Evolutionary conservation across 306 rosid genomes (phyloP).

Genomic region (Dryas octopetala): DNA sequence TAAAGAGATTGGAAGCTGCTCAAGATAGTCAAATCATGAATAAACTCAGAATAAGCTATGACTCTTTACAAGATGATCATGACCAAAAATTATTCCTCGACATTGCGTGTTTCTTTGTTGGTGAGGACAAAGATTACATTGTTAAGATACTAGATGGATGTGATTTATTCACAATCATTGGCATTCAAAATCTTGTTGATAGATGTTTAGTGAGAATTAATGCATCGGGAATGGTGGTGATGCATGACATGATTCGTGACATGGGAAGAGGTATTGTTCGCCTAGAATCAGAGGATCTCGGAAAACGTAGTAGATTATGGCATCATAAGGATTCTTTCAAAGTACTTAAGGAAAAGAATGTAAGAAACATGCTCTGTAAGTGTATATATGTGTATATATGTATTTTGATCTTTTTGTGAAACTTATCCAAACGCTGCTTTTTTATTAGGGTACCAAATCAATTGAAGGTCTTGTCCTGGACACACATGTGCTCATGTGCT

Average conservation of each 20-base stretch:
- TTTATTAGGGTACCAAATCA: background rate
- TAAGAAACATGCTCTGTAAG: background rate
- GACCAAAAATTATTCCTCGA: background rate
- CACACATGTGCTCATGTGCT: background rate
- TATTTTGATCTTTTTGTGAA: too few species aligned
- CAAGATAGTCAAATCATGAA: background rate
- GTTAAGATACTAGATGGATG: slow-evolving; percentile 2
- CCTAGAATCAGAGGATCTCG: background rate
- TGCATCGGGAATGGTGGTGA: background rate
- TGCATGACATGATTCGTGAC: slow-evolving; percentile 12
- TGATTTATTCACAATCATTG: background rate
- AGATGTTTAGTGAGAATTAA: background rate
- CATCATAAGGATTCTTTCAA: background rate
- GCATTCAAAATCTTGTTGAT: background rate
- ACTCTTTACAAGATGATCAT: background rate
- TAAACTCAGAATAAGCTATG: background rate
- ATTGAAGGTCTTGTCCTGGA: background rate
- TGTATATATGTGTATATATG: too few species aligned
- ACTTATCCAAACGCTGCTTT: background rate
- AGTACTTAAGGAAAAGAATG: background rate
- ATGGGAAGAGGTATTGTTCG: slow-evolving; percentile 17
- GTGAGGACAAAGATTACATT: background rate
- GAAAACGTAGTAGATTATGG: background rate
- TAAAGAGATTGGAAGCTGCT: background rate
- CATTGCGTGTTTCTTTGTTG: background rate